These are phyloP conservation scores for Tricholoma hemisulphureum DNA, from an alignment of 768 basidiomycete species.

Conservation along the genomic window DNA sequence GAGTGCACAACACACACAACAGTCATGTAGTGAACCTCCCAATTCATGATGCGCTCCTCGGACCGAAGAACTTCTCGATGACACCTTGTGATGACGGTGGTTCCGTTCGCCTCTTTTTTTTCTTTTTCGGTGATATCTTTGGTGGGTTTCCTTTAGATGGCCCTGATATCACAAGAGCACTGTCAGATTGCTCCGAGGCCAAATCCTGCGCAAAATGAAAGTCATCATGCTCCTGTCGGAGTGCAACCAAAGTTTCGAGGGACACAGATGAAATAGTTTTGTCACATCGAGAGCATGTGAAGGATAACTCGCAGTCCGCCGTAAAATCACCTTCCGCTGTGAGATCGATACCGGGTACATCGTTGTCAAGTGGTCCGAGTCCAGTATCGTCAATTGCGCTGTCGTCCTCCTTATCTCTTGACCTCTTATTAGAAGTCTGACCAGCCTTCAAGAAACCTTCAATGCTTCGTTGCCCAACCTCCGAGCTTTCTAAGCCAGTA, in stretches of 20 bases:
- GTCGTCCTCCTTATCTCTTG: constrained; percentile 32
- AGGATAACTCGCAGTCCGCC: constrained; percentile 30
- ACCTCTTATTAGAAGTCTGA: constrained; percentile 39
- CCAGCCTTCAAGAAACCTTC: constrained; percentile 74
- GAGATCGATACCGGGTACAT: not conserved
- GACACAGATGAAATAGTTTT: constrained; percentile 39
- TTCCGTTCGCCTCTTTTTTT: constrained; percentile 18
- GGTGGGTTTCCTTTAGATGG: constrained; percentile 12
- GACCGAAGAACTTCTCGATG: constrained; percentile 21
- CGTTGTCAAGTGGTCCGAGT: constrained; percentile 1
- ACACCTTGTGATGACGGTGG: constrained; percentile 4
- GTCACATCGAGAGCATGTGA: constrained; percentile 59
- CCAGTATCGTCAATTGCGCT: constrained; percentile 9
- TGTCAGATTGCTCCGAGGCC: constrained; percentile 40
- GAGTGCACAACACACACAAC: constrained; percentile 11
- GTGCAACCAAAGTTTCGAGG: constrained; percentile 34
- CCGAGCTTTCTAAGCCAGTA: constrained; percentile 70
- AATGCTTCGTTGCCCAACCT: constrained; percentile 81
- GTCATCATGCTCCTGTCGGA: constrained; percentile 77
- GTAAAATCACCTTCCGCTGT: not conserved
- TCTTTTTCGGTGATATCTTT: constrained; percentile 15
- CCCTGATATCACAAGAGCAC: constrained; percentile 13
- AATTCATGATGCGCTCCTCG: constrained; percentile 3
- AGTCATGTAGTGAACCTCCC: no score
- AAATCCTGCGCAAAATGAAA: constrained; percentile 87